Evolutionary conservation across 345 rosid genomes (phyloP).

Genomic region (Garcia nutans): DNA sequence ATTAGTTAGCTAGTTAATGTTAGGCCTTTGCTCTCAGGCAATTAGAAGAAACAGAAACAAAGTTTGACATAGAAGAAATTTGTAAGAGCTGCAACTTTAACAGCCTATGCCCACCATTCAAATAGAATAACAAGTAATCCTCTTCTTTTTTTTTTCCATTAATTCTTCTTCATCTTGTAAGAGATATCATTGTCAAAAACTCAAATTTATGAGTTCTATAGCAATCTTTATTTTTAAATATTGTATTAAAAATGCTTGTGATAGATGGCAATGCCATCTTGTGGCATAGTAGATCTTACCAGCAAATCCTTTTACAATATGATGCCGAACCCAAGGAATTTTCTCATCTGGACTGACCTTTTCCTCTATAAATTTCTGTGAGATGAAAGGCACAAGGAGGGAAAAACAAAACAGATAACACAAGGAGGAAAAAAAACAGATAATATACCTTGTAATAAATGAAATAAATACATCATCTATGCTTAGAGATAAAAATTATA

Average conservation of each 20-base stretch:
- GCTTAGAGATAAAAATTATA: conserved; percentile 1
- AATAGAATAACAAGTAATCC: neutral
- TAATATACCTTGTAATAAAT: neutral
- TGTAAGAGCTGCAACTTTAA: too few relatives aligned
- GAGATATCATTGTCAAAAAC: neutral
- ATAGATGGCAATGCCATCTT: neutral
- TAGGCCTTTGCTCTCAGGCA: too few relatives aligned
- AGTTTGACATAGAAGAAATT: too few relatives aligned
- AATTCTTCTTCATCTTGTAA: too few relatives aligned
- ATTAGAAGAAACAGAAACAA: too few relatives aligned
- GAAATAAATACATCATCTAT: neutral
- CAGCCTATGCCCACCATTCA: neutral
- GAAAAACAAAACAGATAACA: too few relatives aligned
- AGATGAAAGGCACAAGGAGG: neutral
- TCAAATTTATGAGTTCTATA: neutral
- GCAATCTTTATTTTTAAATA: neutral
- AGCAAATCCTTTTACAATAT: conserved; percentile 66
- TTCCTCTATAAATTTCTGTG: conserved; percentile 56
- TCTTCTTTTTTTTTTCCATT: neutral
- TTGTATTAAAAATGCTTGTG: neutral
- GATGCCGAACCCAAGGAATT: conserved; percentile 47
- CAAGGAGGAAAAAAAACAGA: too few relatives aligned
- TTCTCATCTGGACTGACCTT: conserved; percentile 51
- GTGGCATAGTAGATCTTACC: conserved; percentile 35
- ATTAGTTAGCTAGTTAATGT: too few relatives aligned